These are phyloP conservation scores for Taphrina communis DNA, from an alignment of 1,139 yeast species.

Conservation along the genomic window DNA sequence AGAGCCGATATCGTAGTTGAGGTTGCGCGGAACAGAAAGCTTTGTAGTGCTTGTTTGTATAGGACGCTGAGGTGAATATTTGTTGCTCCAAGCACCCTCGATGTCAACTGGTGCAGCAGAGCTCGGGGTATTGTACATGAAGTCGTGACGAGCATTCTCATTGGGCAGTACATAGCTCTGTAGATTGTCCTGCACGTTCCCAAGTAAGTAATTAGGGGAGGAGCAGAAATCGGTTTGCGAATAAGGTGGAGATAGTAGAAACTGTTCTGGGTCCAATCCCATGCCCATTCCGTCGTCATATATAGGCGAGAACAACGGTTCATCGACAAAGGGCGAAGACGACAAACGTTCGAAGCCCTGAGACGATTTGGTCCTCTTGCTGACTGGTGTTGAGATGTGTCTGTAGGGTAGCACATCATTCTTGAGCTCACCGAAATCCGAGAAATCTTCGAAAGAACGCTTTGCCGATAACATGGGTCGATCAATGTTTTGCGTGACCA, in stretches of 20 bases:
- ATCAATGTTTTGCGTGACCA: neutral
- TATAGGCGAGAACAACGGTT: slow-evolving; percentile 25
- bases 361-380: slow-evolving; percentile 32
- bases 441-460: slow-evolving; percentile 37
- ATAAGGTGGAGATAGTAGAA: slow-evolving; percentile 23
- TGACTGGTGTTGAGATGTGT: slow-evolving; percentile 30
- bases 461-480: slow-evolving; percentile 27
- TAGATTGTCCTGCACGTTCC: neutral
- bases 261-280: slow-evolving; percentile 14
- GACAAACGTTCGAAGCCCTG: slow-evolving; percentile 9
- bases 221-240: slow-evolving; percentile 27
- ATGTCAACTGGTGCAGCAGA: slow-evolving; percentile 9
- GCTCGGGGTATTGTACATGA: neutral
- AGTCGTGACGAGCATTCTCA: neutral
- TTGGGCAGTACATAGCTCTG: slow-evolving; percentile 1
- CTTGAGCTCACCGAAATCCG: neutral
- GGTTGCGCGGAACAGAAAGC: slow-evolving; percentile 8
- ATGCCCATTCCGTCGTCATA: slow-evolving; percentile 5
- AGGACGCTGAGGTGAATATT: slow-evolving; percentile 6
- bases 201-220: slow-evolving; percentile 10
- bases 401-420: neutral
- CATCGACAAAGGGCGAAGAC: slow-evolving; percentile 19
- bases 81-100: slow-evolving; percentile 17
- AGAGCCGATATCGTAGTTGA: slow-evolving; percentile 6
- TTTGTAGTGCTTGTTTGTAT: neutral